Percentiles rank a stretch among this genome's conserved stretches.
Conservation (phyloP, 140 eudicot species). For the Ambrosia hybrid region DNA sequence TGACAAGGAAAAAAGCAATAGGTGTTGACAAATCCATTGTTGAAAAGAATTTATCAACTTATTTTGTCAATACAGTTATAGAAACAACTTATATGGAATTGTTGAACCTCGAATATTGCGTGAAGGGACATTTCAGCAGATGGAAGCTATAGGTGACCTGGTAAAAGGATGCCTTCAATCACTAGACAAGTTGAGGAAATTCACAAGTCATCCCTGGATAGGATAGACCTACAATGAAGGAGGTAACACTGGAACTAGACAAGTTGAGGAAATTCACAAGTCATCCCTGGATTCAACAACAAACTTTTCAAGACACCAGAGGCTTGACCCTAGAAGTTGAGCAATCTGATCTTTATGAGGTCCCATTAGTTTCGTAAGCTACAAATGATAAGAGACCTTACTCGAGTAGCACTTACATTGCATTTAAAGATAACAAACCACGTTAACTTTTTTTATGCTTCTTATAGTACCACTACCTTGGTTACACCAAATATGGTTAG, state of each 20-base stretch:
- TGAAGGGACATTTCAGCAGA: not conserved
- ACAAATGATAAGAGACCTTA: not conserved
- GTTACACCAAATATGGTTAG: not conserved
- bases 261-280: not conserved
- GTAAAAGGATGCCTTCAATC: not conserved
- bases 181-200: not conserved
- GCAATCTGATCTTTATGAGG: slow-evolving; percentile 2
- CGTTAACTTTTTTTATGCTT: not conserved
- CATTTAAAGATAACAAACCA: not conserved
- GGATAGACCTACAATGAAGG: slow-evolving; percentile 8
- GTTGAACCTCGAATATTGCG: slow-evolving; percentile 3
- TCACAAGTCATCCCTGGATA: not conserved
- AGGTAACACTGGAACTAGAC: not conserved
- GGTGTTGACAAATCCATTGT: not conserved
- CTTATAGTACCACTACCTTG: not conserved
- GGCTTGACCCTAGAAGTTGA: slow-evolving; percentile 4
- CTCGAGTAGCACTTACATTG: not conserved
- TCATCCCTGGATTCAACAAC: not conserved
- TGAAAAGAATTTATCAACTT: not conserved
- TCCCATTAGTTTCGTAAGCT: not conserved
- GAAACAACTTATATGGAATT: not conserved
- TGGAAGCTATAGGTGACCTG: not conserved
- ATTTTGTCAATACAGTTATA: not conserved
- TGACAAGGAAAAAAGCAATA: not conserved
- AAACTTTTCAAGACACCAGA: not conserved